Evolutionary conservation across 148 eudicot genomes (phyloP).

Genomic region (Diospyros lotus): DNA sequence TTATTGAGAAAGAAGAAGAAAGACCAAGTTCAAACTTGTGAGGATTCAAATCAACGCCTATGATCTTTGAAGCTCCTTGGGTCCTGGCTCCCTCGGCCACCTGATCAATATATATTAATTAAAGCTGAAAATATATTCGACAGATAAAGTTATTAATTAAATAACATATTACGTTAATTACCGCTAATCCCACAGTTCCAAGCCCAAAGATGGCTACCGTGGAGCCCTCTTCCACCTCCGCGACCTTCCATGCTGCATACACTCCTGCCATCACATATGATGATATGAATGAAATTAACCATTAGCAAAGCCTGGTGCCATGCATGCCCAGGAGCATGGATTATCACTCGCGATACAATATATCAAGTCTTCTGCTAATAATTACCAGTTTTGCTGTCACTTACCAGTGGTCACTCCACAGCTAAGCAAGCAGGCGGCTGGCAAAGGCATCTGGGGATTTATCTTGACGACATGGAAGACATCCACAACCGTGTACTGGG

Average conservation of each 20-base stretch:
- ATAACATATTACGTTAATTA: slow-evolving; percentile 6
- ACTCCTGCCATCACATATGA: slow-evolving; percentile 31
- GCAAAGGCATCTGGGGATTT: slow-evolving; percentile 24
- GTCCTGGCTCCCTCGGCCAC: slow-evolving; percentile 66
- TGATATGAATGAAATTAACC: no score
- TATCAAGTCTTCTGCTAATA: background rate
- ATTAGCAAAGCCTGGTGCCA: no score
- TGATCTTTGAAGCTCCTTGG: slow-evolving; percentile 57
- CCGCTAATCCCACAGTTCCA: slow-evolving; percentile 74
- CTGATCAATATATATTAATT: slow-evolving; percentile 18
- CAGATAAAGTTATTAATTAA: background rate
- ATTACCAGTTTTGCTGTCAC: background rate
- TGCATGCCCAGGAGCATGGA: no score
- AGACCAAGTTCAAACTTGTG: slow-evolving; percentile 51
- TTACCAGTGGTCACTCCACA: slow-evolving; percentile 62
- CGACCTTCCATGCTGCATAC: slow-evolving; percentile 67
- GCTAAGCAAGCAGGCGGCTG: slow-evolving; percentile 55
- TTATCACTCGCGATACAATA: no score
- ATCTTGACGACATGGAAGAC: slow-evolving; percentile 45
- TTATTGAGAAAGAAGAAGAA: background rate
- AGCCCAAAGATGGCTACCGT: slow-evolving; percentile 77
- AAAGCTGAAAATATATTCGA: background rate
- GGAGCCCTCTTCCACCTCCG: slow-evolving; percentile 64
- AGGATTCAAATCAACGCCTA: slow-evolving; percentile 66
- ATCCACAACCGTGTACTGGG: slow-evolving; percentile 59